These are phyloP conservation scores for Isatis lusitanica DNA, from an alignment of 441 rosid genomes.

Conservation along the genomic window DNA sequence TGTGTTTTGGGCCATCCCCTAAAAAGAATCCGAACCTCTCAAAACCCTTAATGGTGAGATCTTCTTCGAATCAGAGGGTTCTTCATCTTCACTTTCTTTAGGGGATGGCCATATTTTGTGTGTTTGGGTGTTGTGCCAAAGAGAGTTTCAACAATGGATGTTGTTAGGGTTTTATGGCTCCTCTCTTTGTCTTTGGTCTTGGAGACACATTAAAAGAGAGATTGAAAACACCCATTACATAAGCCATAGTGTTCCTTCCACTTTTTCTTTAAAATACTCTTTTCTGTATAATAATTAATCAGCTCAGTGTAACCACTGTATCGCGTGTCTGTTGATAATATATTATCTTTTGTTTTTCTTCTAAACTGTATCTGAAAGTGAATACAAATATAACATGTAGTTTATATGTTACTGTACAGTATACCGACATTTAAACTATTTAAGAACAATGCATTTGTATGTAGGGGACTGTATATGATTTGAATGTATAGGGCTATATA, in stretches of 20 bases:
- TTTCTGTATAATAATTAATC: slow-evolving; percentile 1
- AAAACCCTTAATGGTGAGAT: slow-evolving; percentile 27
- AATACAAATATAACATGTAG: neutral
- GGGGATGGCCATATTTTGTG: slow-evolving; percentile 34
- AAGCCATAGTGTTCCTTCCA: slow-evolving; percentile 30
- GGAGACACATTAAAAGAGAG: slow-evolving; percentile 33
- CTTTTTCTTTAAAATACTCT: slow-evolving; percentile 2
- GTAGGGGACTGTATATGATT: neutral
- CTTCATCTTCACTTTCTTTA: slow-evolving; percentile 27
- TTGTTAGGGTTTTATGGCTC: slow-evolving; percentile 29
- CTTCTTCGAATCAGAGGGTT: slow-evolving; percentile 17
- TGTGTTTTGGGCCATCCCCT: slow-evolving; percentile 35
- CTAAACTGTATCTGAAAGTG: slow-evolving; percentile 7
- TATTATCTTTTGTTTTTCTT: neutral
- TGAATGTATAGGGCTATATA: neutral
- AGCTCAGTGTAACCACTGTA: slow-evolving; percentile 12
- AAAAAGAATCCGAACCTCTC: slow-evolving; percentile 31
- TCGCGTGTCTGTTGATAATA: slow-evolving; percentile 3
- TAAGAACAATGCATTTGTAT: neutral
- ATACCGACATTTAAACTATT: neutral
- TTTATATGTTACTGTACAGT: neutral
- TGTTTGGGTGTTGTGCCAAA: slow-evolving; percentile 34
- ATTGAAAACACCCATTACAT: slow-evolving; percentile 31
- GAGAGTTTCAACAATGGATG: slow-evolving; percentile 34
- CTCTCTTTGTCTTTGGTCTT: slow-evolving; percentile 39